Evolutionary conservation across 1,284 basidiomycete species (phyloP).

Genomic region (Xanthoconium separans): DNA sequence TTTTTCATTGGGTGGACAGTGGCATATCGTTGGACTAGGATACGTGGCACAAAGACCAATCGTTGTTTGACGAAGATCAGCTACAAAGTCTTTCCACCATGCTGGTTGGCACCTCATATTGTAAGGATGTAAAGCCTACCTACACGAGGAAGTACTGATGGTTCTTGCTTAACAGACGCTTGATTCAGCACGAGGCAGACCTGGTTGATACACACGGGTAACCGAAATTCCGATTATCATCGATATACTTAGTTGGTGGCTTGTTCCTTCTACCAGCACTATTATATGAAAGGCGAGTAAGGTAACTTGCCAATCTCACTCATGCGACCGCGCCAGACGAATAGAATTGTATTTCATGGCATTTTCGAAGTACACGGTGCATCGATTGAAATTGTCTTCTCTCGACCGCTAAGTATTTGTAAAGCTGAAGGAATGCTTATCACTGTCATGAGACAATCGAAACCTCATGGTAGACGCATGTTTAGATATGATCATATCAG

Average conservation of each 20-base stretch:
- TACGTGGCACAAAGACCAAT: slow-evolving; percentile 91
- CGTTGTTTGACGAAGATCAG: slow-evolving; percentile 89
- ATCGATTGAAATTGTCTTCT: slow-evolving; percentile 5
- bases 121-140: slow-evolving; percentile 43
- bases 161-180: slow-evolving; percentile 20
- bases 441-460: slow-evolving; percentile 18
- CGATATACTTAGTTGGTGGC: not conserved
- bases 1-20: slow-evolving; percentile 16
- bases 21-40: slow-evolving; percentile 49
- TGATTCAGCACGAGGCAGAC: slow-evolving; percentile 11
- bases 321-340: not conserved
- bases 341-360: not conserved
- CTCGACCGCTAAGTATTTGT: not conserved
- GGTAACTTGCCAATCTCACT: not conserved
- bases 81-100: slow-evolving; percentile 84
- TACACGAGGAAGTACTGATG: slow-evolving; percentile 10
- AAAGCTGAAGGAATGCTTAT: slow-evolving; percentile 7
- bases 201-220: not conserved
- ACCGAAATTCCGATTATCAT: not conserved
- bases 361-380: not conserved
- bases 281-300: not conserved
- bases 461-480: slow-evolving; percentile 32
- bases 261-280: not conserved
- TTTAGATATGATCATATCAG: slow-evolving; percentile 24
- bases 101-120: slow-evolving; percentile 89